phyloP scores from a whole-genome alignment of 176 grass and related monocot species.

The Hsuehochloa calcarea region DNA sequence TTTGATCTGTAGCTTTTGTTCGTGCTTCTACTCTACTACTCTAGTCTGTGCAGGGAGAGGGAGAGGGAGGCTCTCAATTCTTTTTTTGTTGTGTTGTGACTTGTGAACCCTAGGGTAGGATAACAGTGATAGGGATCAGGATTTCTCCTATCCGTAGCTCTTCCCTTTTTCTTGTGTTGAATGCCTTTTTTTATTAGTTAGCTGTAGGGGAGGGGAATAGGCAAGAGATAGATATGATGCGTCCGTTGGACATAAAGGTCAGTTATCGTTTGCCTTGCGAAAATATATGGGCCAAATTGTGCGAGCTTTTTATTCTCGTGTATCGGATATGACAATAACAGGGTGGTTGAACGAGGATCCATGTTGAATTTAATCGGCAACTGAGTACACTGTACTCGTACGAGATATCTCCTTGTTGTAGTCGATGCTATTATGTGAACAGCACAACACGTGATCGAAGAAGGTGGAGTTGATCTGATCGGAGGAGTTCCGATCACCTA shows the following conservation, averaged over 20 bases:
- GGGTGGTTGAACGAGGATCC: too few species aligned
- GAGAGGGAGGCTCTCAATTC: not conserved
- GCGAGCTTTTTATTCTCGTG: too few species aligned
- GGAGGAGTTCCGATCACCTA: too few species aligned
- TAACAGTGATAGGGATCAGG: conserved; percentile 14
- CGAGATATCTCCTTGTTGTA: too few species aligned
- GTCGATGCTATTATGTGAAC: too few species aligned
- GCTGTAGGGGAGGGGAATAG: not conserved
- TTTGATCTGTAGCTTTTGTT: not conserved
- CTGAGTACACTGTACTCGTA: too few species aligned
- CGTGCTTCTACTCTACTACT: too few species aligned
- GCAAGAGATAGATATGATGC: not conserved
- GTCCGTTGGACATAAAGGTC: not conserved
- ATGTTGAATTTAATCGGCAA: too few species aligned
- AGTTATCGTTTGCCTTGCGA: not conserved
- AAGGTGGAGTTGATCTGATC: too few species aligned
- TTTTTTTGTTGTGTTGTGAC: conserved; percentile 20
- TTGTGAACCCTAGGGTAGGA: conserved; percentile 31
- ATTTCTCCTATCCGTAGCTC: not conserved
- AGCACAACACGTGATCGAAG: too few species aligned
- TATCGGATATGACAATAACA: too few species aligned
- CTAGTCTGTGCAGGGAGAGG: not conserved
- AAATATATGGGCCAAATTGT: too few species aligned
- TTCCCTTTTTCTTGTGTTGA: not conserved
- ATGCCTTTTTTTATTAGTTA: not conserved